Evolutionary conservation across 495 filamentous ascomycete genomes (phyloP), one percentile per base, ranked within the genome.

Genomic region (Tuber brumale): DNA sequence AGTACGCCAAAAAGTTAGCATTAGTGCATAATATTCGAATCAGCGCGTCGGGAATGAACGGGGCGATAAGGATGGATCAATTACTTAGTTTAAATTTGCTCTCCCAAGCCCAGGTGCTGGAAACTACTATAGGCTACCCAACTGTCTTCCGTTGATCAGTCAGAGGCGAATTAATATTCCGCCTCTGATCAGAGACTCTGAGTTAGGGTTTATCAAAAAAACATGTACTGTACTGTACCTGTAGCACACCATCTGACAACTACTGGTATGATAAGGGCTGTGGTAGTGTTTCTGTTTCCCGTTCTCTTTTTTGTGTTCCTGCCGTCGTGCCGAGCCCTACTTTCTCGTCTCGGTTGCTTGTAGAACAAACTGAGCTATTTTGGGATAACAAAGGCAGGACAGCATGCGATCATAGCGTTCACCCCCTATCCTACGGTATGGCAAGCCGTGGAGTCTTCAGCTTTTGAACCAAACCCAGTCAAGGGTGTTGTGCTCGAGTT

Each of bases 301-400:
- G n/a, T 66, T 66, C 57, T 66, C 57, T 27, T 66, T 66, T 66
- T 66, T 35, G 9, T 61, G 57, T 66, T 66, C 57, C 57, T 18
- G 57, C 57, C 57, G 57, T 19, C 57, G 27, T 19, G 57, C 31
- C 31, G 57, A 66, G 31, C 57, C 27, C 57, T 66, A 31, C 48
- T 61, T 66, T 66, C 27, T 35, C 3, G 57, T 35, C 14, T 35
- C 27, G 27, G 27, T 35, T 66, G 12, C 27, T 18, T 3, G 44
- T 3, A 66, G 5, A 14, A 66, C 27, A 14, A 66, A 35, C 14
- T 18, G 31, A 66, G 57, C 27, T 66, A 66, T 66, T 66, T 66
- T 66, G 14, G 57, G 57, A 66, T 19, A 66, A 27, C 51, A 27
- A 14, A 31, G n/a, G 51, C n/a, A 66, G 57, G 57, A 12, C 57